Conservation (phyloP, 768 basidiomycete species). For the Cystobasidium tubakii region DNA sequence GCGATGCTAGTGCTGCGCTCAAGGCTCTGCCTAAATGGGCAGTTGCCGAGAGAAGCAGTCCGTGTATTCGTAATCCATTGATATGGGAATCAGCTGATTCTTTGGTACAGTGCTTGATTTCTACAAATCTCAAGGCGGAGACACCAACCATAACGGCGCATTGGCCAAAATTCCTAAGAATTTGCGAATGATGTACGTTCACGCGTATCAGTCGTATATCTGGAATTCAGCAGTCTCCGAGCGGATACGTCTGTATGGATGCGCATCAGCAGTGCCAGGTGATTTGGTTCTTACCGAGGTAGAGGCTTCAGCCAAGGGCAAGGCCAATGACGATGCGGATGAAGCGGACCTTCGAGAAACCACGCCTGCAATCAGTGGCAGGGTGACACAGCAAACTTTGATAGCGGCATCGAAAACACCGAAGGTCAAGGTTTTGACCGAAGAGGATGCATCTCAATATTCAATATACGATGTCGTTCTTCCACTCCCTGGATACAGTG, state of each 20-base stretch:
- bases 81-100: not conserved
- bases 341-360: slow-evolving; percentile 26
- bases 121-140: slow-evolving; percentile 20
- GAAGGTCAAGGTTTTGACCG: slow-evolving; percentile 69
- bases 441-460: slow-evolving; percentile 71
- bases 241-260: slow-evolving; percentile 71
- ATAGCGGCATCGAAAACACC: slow-evolving; percentile 37
- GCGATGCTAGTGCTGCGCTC: slow-evolving; percentile 72
- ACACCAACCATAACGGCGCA: slow-evolving; percentile 25
- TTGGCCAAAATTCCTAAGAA: slow-evolving; percentile 78
- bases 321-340: slow-evolving; percentile 42
- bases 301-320: slow-evolving; percentile 40
- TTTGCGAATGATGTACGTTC: slow-evolving; percentile 92
- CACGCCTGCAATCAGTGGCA: slow-evolving; percentile 44
- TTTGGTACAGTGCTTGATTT: slow-evolving; percentile 36
- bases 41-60: slow-evolving; percentile 77
- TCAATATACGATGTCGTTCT: slow-evolving; percentile 91
- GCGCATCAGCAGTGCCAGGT: slow-evolving; percentile 68
- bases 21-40: slow-evolving; percentile 80
- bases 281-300: slow-evolving; percentile 74
- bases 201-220: slow-evolving; percentile 96
- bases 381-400: slow-evolving; percentile 12
- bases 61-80: slow-evolving; percentile 15
- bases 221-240: slow-evolving; percentile 98
- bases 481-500: slow-evolving; percentile 93